These are phyloP conservation scores for Podospora pseudoanserina DNA, from an alignment of 495 filamentous ascomycete genomes.

Conservation along the genomic window DNA sequence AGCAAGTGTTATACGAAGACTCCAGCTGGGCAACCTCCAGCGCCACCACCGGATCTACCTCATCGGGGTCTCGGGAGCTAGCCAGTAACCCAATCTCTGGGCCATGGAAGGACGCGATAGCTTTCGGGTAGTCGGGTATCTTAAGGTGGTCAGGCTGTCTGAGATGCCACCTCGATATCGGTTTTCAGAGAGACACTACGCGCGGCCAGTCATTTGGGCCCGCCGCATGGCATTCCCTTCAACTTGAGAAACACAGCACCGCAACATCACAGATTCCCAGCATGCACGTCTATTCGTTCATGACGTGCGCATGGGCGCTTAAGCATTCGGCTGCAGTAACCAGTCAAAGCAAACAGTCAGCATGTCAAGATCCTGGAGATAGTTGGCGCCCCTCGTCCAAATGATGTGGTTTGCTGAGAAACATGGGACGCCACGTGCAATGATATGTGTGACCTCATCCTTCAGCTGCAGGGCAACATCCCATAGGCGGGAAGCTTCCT, in stretches of 20 bases:
- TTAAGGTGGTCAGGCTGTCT: background rate
- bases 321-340: background rate
- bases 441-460: background rate
- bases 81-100: background rate
- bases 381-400: background rate
- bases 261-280: too few species aligned
- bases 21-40: background rate
- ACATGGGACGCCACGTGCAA: background rate
- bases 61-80: background rate
- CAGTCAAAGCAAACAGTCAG: background rate
- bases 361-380: background rate
- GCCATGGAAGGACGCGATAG: background rate
- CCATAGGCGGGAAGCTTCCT: background rate
- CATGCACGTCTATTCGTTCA: slow-evolving; percentile 12
- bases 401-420: background rate
- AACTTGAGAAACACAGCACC: background rate
- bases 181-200: background rate
- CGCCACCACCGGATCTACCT: background rate
- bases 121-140: slow-evolving; percentile 9
- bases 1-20: background rate
- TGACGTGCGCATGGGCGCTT: slow-evolving; percentile 24
- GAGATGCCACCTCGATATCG: background rate
- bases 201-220: background rate
- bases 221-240: background rate
- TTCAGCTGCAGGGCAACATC: background rate